Conservation (phyloP, 2,329 filamentous ascomycete species). For the Juglanconis juglandina region DNA sequence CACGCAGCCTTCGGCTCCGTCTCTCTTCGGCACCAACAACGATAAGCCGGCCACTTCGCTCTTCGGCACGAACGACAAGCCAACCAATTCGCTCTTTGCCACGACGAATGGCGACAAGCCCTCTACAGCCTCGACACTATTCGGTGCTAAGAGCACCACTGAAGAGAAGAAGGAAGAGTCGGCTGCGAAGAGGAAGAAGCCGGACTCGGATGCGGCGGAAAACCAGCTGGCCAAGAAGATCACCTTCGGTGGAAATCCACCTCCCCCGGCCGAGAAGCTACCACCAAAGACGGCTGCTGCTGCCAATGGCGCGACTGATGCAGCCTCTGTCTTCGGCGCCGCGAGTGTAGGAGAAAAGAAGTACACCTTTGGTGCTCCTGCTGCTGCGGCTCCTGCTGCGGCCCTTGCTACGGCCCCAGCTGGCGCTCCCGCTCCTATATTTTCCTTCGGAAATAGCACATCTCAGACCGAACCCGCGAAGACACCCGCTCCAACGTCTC, state of each 20-base stretch:
- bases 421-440: neutral
- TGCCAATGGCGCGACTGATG: conserved; percentile 17
- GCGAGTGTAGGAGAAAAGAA: conserved; percentile 11
- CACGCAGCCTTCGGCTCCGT: conserved; percentile 25
- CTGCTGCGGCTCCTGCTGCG: conserved; percentile 9
- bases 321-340: conserved; percentile 16
- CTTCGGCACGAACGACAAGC: conserved; percentile 11
- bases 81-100: conserved; percentile 13
- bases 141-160: conserved; percentile 6
- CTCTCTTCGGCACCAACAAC: conserved; percentile 20
- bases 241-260: conserved; percentile 14
- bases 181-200: conserved; percentile 14
- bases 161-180: conserved; percentile 15
- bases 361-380: conserved; percentile 13
- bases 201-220: conserved; percentile 9
- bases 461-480: conserved; percentile 15
- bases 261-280: conserved; percentile 9
- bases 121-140: conserved; percentile 10
- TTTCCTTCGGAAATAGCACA: conserved; percentile 8
- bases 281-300: conserved; percentile 19
- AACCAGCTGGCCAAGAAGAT: conserved; percentile 10
- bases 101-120: conserved; percentile 6
- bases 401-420: conserved; percentile 18
- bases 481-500: conserved; percentile 17
- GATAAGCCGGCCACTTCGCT: conserved; percentile 14